Evolutionary conservation across 768 basidiomycete genomes (phyloP).

Genomic region (Mycena galericulata): DNA sequence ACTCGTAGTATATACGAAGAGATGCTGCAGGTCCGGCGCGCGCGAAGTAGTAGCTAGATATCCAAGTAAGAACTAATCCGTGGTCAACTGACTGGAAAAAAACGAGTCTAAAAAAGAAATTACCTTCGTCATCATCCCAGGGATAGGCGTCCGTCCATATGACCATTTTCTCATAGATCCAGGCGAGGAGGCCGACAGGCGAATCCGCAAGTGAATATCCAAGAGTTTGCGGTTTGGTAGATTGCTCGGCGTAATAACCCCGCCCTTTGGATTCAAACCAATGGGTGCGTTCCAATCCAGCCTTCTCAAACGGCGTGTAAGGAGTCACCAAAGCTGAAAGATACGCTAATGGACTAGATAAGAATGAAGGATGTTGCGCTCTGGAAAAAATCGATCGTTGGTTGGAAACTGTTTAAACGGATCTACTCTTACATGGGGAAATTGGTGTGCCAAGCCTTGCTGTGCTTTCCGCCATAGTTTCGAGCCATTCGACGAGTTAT

Average conservation of each 20-base stretch:
- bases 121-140: slow-evolving; percentile 66
- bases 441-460: slow-evolving; percentile 61
- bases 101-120: neutral
- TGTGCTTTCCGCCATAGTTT: slow-evolving; percentile 47
- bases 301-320: slow-evolving; percentile 36
- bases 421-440: slow-evolving; percentile 41
- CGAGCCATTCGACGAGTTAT: slow-evolving; percentile 47
- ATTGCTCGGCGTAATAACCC: slow-evolving; percentile 47
- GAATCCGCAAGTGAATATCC: slow-evolving; percentile 60
- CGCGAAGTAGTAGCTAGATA: slow-evolving; percentile 71
- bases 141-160: slow-evolving; percentile 53
- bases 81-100: slow-evolving; percentile 21
- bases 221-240: slow-evolving; percentile 52
- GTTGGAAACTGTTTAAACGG: neutral
- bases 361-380: slow-evolving; percentile 18
- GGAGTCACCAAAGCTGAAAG: slow-evolving; percentile 15
- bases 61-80: slow-evolving; percentile 68
- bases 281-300: slow-evolving; percentile 34
- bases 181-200: slow-evolving; percentile 52
- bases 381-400: slow-evolving; percentile 9
- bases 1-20: slow-evolving; percentile 68
- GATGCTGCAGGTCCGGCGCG: slow-evolving; percentile 69
- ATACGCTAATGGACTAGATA: slow-evolving; percentile 24
- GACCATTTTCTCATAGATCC: slow-evolving; percentile 44
- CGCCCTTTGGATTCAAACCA: slow-evolving; percentile 36